These are phyloP conservation scores for Colletotrichum spinosum DNA, from an alignment of 2,329 filamentous ascomycete genomes.

Conservation along the genomic window DNA sequence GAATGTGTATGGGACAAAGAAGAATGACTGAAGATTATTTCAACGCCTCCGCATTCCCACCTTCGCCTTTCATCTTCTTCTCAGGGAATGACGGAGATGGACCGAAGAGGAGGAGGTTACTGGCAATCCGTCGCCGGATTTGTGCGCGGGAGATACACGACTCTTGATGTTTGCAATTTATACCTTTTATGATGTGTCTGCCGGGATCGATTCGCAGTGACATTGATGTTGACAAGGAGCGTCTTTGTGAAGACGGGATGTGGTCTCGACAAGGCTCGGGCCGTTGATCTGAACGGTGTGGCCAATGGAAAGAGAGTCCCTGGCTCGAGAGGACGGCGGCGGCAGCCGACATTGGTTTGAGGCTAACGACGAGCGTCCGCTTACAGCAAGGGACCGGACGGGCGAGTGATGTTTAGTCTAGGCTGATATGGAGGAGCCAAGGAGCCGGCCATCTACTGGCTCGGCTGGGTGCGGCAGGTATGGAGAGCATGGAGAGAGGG, in stretches of 20 bases:
- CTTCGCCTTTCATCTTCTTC: slow-evolving; percentile 21
- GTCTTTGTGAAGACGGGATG: background rate
- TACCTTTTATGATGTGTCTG: background rate
- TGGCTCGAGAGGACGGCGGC: slow-evolving; percentile 6
- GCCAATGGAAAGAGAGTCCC: slow-evolving; percentile 4
- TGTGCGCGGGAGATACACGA: slow-evolving; percentile 23
- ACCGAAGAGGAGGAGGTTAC: slow-evolving; percentile 42
- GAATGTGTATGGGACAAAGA: slow-evolving; percentile 40
- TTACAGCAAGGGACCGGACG: slow-evolving; percentile 1
- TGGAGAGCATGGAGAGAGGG: background rate
- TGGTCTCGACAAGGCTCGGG: slow-evolving; percentile 16
- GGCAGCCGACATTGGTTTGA: slow-evolving; percentile 13
- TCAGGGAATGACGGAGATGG: slow-evolving; percentile 50
- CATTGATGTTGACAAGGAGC: no score
- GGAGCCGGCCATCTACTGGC: slow-evolving; percentile 10
- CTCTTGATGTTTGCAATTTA: background rate
- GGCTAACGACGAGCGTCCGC: slow-evolving; percentile 2
- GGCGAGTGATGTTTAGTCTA: background rate
- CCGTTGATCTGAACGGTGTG: background rate
- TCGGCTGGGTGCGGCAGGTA: slow-evolving; percentile 26
- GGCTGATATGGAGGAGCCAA: slow-evolving; percentile 9
- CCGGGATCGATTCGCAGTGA: no score
- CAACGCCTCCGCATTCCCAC: slow-evolving; percentile 32
- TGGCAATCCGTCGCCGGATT: slow-evolving; percentile 56
- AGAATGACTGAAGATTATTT: slow-evolving; percentile 40